Evolutionary conservation across 1,284 basidiomycete genomes (phyloP), one percentile per base, ranked within the genome.

Genomic region (Rhodotorula sp.): DNA sequence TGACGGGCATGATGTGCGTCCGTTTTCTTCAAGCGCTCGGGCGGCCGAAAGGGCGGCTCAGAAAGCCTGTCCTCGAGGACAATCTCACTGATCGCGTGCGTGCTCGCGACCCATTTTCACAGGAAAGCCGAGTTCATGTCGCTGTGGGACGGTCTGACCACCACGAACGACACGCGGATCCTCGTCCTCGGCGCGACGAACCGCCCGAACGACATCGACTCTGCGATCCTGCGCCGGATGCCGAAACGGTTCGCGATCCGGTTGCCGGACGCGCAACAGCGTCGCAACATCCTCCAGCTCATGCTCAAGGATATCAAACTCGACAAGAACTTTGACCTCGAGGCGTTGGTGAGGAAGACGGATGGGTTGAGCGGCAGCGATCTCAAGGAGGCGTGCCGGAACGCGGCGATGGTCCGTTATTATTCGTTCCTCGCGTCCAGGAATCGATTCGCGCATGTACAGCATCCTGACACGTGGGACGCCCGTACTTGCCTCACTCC

Each of bases 71-170:
- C n/a, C n/a, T n/a, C 52, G 54, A 28, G 14, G 10, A 8, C 26
- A 4, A 6, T 34, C 7, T 4, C 6, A 6, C 34, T 34, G 34
- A 34, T 6, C 5, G 34, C 34, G 34, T 6, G 34, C 34, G 34
- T 34, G 34, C 34, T 34, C 34, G 34, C 7, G 5, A 34, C 34
- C 34, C 1, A 8, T 26, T n/a, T 26, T n/a, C 48, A 34, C 66
- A 72, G 74, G 75, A 99, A 99, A 83, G 95, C 95, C 2, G 95
- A 99, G 80, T 99, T 99, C 81, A 97, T 99, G 95, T 97, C 93
- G 89, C 93, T 97, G 50, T 99, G 97, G 97, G 97, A 99, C 80
- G 97, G 97, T 5, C 84, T 99, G n/a, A 87, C 90, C 1, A 94
- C 93, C 0, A 89, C 88, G 5, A 86, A 83, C 21, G 84, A 86